Evolutionary conservation across 257 asterid species (phyloP).

Genomic region (Nicotiana undulata): DNA sequence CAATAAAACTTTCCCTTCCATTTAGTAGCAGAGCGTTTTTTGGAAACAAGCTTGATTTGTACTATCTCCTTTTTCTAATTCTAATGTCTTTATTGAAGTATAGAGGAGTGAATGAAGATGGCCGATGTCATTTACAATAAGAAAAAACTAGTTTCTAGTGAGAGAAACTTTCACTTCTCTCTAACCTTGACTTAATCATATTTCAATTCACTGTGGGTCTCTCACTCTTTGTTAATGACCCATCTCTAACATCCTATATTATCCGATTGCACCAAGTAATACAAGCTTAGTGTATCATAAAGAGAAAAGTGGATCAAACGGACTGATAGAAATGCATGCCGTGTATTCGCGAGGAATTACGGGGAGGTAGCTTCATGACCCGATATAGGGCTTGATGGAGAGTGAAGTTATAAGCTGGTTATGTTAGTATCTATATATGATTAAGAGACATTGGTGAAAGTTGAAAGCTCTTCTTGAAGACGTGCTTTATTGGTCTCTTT

Average conservation of each 20-base stretch:
- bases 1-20: neutral
- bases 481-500: neutral
- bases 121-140: neutral
- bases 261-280: neutral
- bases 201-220: neutral
- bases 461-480: neutral
- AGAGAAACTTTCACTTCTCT: neutral
- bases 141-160: neutral
- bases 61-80: neutral
- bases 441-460: neutral
- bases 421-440: neutral
- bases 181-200: neutral
- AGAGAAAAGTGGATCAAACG: neutral
- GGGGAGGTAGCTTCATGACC: neutral
- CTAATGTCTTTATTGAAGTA: neutral
- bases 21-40: neutral
- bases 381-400: neutral
- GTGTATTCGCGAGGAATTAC: neutral
- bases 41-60: neutral
- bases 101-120: neutral
- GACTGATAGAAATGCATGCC: neutral
- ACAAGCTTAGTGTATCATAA: neutral
- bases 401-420: neutral
- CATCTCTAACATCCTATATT: neutral
- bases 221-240: neutral